These are phyloP conservation scores for Tetrapyrgos nigripes DNA, from an alignment of 1,284 basidiomycete species.

Conservation along the genomic window DNA sequence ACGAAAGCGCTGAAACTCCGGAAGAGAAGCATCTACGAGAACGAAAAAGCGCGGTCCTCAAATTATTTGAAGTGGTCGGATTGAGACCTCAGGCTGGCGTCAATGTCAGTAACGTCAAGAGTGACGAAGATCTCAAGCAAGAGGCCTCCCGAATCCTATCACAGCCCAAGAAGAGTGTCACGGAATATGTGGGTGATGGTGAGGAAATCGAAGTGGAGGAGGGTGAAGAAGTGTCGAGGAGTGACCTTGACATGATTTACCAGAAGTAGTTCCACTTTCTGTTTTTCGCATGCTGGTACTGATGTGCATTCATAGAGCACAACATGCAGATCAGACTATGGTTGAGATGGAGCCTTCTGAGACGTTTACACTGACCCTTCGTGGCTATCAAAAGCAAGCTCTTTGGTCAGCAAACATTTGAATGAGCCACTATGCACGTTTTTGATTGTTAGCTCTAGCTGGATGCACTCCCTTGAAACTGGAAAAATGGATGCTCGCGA, in stretches of 20 bases:
- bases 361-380: conserved; percentile 81
- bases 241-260: conserved; percentile 84
- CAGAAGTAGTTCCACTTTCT: conserved; percentile 59
- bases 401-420: conserved; percentile 57
- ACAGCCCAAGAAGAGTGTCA: conserved; percentile 42
- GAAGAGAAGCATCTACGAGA: conserved; percentile 79
- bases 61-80: conserved; percentile 69
- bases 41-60: conserved; percentile 72
- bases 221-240: conserved; percentile 78
- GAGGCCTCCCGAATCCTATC: conserved; percentile 48
- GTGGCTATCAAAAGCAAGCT: conserved; percentile 95
- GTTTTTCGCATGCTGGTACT: background rate
- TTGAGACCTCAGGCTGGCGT: conserved; percentile 60
- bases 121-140: conserved; percentile 44
- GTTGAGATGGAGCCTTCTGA: conserved; percentile 84
- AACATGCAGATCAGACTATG: conserved; percentile 80
- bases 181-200: conserved; percentile 68
- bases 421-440: background rate
- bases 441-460: conserved; percentile 51
- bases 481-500: conserved; percentile 76
- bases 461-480: conserved; percentile 92
- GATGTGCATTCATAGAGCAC: conserved; percentile 66
- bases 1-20: conserved; percentile 77
- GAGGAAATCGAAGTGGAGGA: conserved; percentile 79
- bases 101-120: conserved; percentile 39